Evolutionary conservation across 768 basidiomycete genomes (phyloP).

Genomic region (Lactifluus subvellereus): DNA sequence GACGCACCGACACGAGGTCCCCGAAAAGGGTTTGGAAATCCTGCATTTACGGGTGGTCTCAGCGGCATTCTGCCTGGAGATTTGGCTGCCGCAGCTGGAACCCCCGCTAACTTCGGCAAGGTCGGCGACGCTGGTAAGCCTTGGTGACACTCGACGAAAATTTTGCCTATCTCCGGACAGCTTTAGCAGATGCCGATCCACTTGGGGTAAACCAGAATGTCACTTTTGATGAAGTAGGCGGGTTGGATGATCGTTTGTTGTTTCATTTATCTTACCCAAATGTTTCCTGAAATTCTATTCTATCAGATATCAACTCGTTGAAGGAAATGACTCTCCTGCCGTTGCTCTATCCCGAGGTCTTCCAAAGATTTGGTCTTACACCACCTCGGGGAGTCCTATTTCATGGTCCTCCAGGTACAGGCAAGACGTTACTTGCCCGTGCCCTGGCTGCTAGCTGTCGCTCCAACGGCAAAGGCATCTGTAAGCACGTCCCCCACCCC

Average conservation of each 20-base stretch:
- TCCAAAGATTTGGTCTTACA: slow-evolving; percentile 88
- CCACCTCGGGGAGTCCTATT: slow-evolving; percentile 96
- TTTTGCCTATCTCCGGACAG: slow-evolving; percentile 36
- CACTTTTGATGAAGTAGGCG: slow-evolving; percentile 95
- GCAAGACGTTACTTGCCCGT: slow-evolving; percentile 89
- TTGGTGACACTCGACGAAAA: slow-evolving; percentile 5
- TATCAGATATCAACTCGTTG: slow-evolving; percentile 86
- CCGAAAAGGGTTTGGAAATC: slow-evolving; percentile 53
- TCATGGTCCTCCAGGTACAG: slow-evolving; percentile 98
- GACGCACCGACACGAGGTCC: slow-evolving; percentile 64
- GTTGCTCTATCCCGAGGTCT: slow-evolving; percentile 92
- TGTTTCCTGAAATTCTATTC: background rate
- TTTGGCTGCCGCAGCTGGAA: slow-evolving; percentile 60
- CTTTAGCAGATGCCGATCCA: slow-evolving; percentile 91
- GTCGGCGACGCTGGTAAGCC: slow-evolving; percentile 67
- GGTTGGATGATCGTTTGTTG: slow-evolving; percentile 80
- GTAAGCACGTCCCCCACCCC: slow-evolving; percentile 41
- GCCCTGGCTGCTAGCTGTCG: slow-evolving; percentile 92
- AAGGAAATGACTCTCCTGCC: slow-evolving; percentile 99
- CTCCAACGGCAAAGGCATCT: slow-evolving; percentile 79
- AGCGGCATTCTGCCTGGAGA: slow-evolving; percentile 59
- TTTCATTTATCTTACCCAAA: background rate
- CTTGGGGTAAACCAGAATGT: slow-evolving; percentile 89
- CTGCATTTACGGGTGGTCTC: slow-evolving; percentile 41
- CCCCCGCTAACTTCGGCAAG: slow-evolving; percentile 82